Base-by-base conservation (phyloP, 2,329 filamentous ascomycete genomes). In the Neonectria sp. region DNA sequence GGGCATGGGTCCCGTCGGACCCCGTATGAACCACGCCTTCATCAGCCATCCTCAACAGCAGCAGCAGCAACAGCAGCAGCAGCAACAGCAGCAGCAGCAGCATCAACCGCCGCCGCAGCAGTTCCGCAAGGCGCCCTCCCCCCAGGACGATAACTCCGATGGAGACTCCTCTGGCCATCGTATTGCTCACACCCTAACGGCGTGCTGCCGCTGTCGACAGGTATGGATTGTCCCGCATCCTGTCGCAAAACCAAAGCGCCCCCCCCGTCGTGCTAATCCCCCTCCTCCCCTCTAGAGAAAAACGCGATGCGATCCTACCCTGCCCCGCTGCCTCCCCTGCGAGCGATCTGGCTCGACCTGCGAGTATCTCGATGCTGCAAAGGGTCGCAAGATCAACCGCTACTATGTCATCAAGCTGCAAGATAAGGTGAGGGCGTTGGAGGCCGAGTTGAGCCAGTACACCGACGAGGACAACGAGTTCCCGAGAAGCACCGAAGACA, bases 401-500 rank as follows among this genome's bases (percentile, higher is more conserved):
- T 93, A 92, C 76, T 98, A 98, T 83, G 96, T 99, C 67, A 92
- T 98, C 68, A 93, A 92, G 74, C 89, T 99, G 27, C 95, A 97
- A 80, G 93, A 97, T 72, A 94, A 91, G 77, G 95, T 97, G 48
- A 91, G 92, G 66, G 88, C 90, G 56, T 87, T 98, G 59, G 94
- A 98, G 82, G 90, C 89, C 68, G 93, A 97, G 83, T 88, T 98
- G 48, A 90, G 89, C 60, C 89, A 92, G 71, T 91, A 93, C 72
- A 94, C 95, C 67, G 91, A 93, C 71, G 93, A 95, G 60, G 93
- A 95, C 68, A 88, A 89, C 68, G 87, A 91, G 62, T 87, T 89
- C 57, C 89, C 92, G 51, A 89, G 89, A 48, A 92, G 92, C 77
- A 89, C 90, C 25, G 95, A 98, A 80, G 91, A 96, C 73, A 93